Evolutionary conservation across 2,329 filamentous ascomycete genomes (phyloP).

Genomic region (Aspergillus ochraceoroseus): DNA sequence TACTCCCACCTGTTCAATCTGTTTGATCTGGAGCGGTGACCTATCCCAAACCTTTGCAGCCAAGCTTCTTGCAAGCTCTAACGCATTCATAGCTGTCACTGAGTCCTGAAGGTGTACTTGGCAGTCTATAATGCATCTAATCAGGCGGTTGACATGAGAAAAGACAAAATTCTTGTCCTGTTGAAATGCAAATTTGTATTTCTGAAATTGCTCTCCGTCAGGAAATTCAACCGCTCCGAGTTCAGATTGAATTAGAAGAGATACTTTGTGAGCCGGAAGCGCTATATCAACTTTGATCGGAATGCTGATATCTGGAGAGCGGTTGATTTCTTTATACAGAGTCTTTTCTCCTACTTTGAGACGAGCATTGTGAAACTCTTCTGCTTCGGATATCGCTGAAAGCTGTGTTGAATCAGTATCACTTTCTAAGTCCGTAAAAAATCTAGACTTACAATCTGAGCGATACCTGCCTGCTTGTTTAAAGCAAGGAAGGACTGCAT

Average conservation of each 20-base stretch:
- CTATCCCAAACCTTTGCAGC: slow-evolving; percentile 76
- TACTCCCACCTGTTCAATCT: slow-evolving; percentile 72
- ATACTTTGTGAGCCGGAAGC: slow-evolving; percentile 67
- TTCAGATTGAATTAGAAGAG: slow-evolving; percentile 69
- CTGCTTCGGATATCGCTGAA: slow-evolving; percentile 59
- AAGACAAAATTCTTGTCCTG: slow-evolving; percentile 62
- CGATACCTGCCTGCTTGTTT: slow-evolving; percentile 55
- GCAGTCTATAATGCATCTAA: slow-evolving; percentile 73
- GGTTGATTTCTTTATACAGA: slow-evolving; percentile 68
- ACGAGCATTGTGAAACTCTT: slow-evolving; percentile 68
- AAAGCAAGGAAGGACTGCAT: slow-evolving; percentile 67
- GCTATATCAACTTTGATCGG: slow-evolving; percentile 64
- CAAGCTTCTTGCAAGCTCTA: slow-evolving; percentile 74
- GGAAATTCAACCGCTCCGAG: slow-evolving; percentile 63
- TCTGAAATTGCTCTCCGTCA: slow-evolving; percentile 53
- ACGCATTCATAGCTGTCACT: slow-evolving; percentile 59
- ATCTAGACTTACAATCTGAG: slow-evolving; percentile 61
- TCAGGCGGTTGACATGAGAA: slow-evolving; percentile 62
- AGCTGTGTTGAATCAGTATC: slow-evolving; percentile 48
- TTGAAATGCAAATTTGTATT: slow-evolving; percentile 53
- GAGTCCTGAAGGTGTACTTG: slow-evolving; percentile 61
- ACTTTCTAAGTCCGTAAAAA: not conserved
- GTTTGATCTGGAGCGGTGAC: slow-evolving; percentile 72
- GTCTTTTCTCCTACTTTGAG: slow-evolving; percentile 65
- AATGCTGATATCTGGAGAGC: slow-evolving; percentile 62